Evolutionary conservation across 176 grass and related monocot genomes (phyloP), one percentile per base, ranked within the genome.

Genomic region (Typha latifolia): DNA sequence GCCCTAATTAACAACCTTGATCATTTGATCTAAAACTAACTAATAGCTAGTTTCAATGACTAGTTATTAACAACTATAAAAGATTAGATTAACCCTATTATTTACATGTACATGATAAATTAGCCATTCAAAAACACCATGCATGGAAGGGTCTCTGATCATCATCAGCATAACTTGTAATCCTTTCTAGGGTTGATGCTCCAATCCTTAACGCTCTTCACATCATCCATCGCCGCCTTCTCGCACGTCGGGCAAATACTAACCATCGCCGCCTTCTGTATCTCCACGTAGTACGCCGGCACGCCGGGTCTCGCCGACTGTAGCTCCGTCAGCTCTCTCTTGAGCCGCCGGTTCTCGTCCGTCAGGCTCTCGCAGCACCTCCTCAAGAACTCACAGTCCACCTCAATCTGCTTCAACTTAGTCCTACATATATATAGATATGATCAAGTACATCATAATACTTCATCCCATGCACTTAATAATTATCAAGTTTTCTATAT

Each of bases 401-500:
- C 80, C 68, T 86, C 90, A 18, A 79, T 89, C 55, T 85, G 73
- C 77, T 94, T 94, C 70, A 94, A 69, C 66, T 94, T 94, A 14
- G 82, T 83, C 20, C 90, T 94, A 81, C 0, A 49, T 62, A 72
- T 71, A 34, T 9, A 47, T n/a, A n/a, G n/a, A n/a, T 4, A 57
- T 48, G 56, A 65, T 32, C 24, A 14, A n/a, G n/a, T n/a, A 76
- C 14, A 49, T 24, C 61, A 23, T 19, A 73, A 29, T 29, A 29
- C 27, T 29, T 29, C 27, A 2, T 65, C 14, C 20, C 19, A 59
- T 13, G 31, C 69, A 49, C 52, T 49, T 5, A 74, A 29, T 29
- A 29, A 29, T 29, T 29, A 29, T 29, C 27, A 29, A 29, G 27
- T 29, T 29, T 29, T 29, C 27, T 3, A 2, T 29, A 29, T 29